phyloP scores from a whole-genome alignment of 2,329 filamentous ascomycete species.

The Microdochium paspali region DNA sequence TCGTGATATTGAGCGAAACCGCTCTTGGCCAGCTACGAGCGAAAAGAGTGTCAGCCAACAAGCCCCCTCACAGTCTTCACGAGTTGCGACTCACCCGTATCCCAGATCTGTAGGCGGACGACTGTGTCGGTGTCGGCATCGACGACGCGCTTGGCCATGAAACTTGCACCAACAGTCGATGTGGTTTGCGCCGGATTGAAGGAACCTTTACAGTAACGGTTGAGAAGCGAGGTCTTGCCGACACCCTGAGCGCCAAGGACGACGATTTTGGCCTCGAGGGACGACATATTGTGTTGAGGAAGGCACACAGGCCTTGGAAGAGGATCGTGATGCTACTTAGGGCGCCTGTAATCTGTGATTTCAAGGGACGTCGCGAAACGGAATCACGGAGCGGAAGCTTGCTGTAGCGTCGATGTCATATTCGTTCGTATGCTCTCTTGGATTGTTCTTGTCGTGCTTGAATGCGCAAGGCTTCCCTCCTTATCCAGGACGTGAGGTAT shows the following conservation, averaged over 20 bases:
- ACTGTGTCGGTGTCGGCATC: conserved; percentile 79
- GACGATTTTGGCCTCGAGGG: conserved; percentile 73
- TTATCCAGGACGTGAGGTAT: neutral
- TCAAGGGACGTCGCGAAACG: too few relatives aligned
- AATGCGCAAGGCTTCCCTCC: neutral
- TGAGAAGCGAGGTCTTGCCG: conserved; percentile 70
- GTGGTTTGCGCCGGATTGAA: conserved; percentile 56
- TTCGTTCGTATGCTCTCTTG: neutral
- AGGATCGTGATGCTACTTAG: neutral
- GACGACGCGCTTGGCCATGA: conserved; percentile 69
- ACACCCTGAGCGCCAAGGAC: conserved; percentile 73
- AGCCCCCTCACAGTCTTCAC: neutral
- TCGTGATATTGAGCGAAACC: conserved; percentile 87
- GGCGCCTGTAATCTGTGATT: too few relatives aligned
- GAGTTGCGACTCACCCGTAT: conserved; percentile 51
- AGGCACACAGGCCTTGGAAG: neutral
- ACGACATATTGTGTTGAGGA: conserved; percentile 31
- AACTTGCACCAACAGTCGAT: conserved; percentile 72
- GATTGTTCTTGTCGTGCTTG: neutral
- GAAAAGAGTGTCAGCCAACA: conserved; percentile 5
- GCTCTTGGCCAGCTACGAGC: conserved; percentile 69
- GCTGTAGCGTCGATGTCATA: neutral
- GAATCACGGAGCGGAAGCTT: neutral
- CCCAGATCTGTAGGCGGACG: conserved; percentile 92
- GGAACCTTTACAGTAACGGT: conserved; percentile 64